Percentiles rank a stretch among this genome's conserved stretches.
phyloP scores from a whole-genome alignment of 768 basidiomycete species.

The Panus rudis region DNA sequence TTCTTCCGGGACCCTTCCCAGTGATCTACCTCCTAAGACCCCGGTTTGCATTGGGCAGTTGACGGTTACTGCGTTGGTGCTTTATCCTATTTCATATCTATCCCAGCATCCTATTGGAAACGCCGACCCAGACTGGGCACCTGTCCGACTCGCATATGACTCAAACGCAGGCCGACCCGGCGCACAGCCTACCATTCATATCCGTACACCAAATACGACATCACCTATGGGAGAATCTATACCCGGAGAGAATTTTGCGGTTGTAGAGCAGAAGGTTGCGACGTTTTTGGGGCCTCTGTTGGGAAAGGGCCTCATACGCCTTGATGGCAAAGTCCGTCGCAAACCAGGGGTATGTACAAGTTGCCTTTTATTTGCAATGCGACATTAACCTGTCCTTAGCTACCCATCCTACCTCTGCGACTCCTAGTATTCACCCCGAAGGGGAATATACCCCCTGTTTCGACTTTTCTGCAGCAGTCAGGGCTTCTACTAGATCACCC shows the following conservation, averaged over 20 bases:
- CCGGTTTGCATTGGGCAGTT: slow-evolving; percentile 87
- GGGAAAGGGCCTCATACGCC: slow-evolving; percentile 72
- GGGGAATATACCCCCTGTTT: slow-evolving; percentile 81
- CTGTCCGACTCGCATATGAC: slow-evolving; percentile 68
- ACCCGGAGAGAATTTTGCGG: slow-evolving; percentile 66
- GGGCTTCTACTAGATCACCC: slow-evolving; percentile 80
- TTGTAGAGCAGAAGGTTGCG: slow-evolving; percentile 83
- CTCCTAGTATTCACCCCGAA: slow-evolving; percentile 92
- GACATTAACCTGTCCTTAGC: slow-evolving; percentile 34
- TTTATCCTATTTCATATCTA: slow-evolving; percentile 76
- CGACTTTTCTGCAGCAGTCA: slow-evolving; percentile 62
- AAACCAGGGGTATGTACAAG: slow-evolving; percentile 36
- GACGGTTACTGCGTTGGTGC: slow-evolving; percentile 72
- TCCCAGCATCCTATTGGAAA: slow-evolving; percentile 28
- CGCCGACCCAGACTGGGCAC: slow-evolving; percentile 55
- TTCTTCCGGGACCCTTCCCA: slow-evolving; percentile 31
- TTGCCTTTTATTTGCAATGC: slow-evolving; percentile 9
- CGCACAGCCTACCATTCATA: slow-evolving; percentile 67
- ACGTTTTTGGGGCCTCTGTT: slow-evolving; percentile 76
- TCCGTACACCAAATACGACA: slow-evolving; percentile 55
- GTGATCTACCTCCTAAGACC: slow-evolving; percentile 68
- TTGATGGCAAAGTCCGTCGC: slow-evolving; percentile 70
- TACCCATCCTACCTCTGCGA: slow-evolving; percentile 76
- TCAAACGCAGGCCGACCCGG: slow-evolving; percentile 48
- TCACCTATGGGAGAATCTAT: slow-evolving; percentile 45